Base-by-base conservation (phyloP, 495 filamentous ascomycete genomes). In the Sporormia fimetaria region DNA sequence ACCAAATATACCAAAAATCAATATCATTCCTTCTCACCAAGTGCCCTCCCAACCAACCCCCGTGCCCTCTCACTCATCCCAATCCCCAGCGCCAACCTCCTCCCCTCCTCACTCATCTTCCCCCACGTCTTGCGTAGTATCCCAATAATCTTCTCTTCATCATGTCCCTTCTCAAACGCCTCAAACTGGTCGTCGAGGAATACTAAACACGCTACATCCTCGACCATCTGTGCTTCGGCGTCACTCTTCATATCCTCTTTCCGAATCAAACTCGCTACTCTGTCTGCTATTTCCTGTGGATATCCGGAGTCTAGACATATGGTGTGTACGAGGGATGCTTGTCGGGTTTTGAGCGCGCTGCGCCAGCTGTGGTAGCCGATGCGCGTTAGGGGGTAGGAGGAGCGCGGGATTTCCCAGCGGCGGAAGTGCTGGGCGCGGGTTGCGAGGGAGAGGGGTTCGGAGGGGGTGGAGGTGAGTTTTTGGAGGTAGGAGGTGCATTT, bases 171-270 rank as follows among this genome's bases (percentile, higher is more conserved):
- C 66, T 81, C 78, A 60, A 86, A 90, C 32, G 67, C 69, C 53
- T 82, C 83, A 44, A 87, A 76, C 62, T 87, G 81, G 55, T 84
- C 83, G 57, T 87, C 83, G 51, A 90, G 56, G 58, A 90, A 90
- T 23, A 90, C 83, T 30, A 90, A 62, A 59, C 83, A 90, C 11
- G 83, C 83, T 39, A 85, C 81, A 63, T 90, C 83, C 61, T 90
- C 83, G 46, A 90, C 60, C 5, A 71, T 65, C 67, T 84, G 80
- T 42, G 71, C 72, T 56, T 86, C 81, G 23, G 66, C 61, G 44
- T 83, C 75, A 38, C 62, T 46, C 59, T 67, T 68, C 47, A 83
- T 54, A 26, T 69, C 67, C 44, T 82, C 78, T 62, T 84, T 83
- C 33, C 75, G 57, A 30, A 84, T 67, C 58, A 84, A 54, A 21